Percentiles rank a stretch among this genome's conserved stretches.
Conservation (phyloP, 208 protist species). For the Endotrypanum monterogeii region DNA sequence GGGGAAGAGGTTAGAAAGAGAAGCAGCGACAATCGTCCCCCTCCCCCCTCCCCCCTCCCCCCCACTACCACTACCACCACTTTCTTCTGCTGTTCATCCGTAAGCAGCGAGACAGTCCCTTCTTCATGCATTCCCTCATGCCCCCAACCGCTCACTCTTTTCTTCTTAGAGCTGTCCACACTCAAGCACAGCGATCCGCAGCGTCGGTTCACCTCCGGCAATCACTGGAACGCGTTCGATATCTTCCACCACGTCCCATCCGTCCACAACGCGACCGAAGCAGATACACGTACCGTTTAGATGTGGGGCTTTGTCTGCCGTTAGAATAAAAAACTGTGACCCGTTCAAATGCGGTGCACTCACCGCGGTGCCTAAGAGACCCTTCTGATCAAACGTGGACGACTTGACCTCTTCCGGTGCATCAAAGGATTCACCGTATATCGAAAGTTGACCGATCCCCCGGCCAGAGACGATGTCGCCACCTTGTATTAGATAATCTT, state of each 20-base stretch:
- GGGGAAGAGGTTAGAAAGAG: neutral
- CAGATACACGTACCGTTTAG: slow-evolving; percentile 95
- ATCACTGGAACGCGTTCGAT: slow-evolving; percentile 67
- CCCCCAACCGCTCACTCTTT: neutral
- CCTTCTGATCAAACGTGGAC: slow-evolving; percentile 78
- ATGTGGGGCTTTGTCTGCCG: slow-evolving; percentile 64
- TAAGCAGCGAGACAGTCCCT: neutral
- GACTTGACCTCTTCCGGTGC: slow-evolving; percentile 95
- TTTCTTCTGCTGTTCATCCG: too few relatives aligned
- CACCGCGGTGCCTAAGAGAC: slow-evolving; percentile 98
- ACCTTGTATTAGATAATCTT: slow-evolving; percentile 92
- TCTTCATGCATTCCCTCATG: neutral
- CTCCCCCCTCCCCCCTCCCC: neutral
- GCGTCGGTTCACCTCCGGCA: slow-evolving; percentile 42
- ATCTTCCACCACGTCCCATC: slow-evolving; percentile 80
- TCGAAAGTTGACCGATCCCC: slow-evolving; percentile 95
- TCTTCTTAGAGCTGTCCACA: slow-evolving; percentile 49
- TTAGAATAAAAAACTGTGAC: slow-evolving; percentile 93
- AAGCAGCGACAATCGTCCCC: neutral
- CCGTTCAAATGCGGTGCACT: slow-evolving; percentile 97
- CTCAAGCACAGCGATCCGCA: slow-evolving; percentile 59
- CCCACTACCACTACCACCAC: too few relatives aligned
- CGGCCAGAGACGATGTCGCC: slow-evolving; percentile 82
- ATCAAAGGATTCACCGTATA: slow-evolving; percentile 95
- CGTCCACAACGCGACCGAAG: slow-evolving; percentile 91